Percentiles rank a stretch among this genome's conserved stretches.
These are phyloP conservation scores for Nemania sp. DNA, from an alignment of 2,329 filamentous ascomycete genomes.

Conservation along the genomic window DNA sequence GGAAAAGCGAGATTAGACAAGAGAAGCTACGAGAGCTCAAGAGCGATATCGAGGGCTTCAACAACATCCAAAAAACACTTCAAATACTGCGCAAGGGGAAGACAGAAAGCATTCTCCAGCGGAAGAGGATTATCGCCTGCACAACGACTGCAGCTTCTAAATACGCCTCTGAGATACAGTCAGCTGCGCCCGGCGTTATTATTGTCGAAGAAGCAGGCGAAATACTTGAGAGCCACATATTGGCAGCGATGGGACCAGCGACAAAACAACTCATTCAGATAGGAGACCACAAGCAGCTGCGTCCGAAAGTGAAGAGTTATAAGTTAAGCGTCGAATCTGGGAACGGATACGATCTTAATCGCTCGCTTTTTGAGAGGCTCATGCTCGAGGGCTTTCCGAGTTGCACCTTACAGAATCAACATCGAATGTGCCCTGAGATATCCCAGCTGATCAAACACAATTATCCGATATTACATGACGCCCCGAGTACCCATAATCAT, in stretches of 20 bases:
- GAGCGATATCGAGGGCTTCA: conserved; percentile 45
- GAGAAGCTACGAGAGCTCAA: conserved; percentile 53
- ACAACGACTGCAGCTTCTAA: conserved; percentile 73
- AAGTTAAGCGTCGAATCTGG: conserved; percentile 64
- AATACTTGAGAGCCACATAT: conserved; percentile 68
- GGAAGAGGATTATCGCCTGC: conserved; percentile 66
- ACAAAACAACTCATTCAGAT: conserved; percentile 65
- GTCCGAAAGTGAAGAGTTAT: conserved; percentile 68
- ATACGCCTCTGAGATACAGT: conserved; percentile 56
- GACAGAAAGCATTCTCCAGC: conserved; percentile 49
- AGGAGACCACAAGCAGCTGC: conserved; percentile 73
- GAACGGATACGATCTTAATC: conserved; percentile 67
- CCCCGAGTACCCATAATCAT: conserved; percentile 48
- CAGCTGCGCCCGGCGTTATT: conserved; percentile 60
- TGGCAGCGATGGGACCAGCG: conserved; percentile 55
- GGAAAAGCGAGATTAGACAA: conserved; percentile 50
- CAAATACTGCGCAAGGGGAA: conserved; percentile 49
- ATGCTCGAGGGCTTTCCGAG: conserved; percentile 58
- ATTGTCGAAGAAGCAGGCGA: conserved; percentile 75
- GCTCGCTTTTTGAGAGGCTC: conserved; percentile 70
- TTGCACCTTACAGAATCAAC: conserved; percentile 61
- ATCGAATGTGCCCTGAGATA: conserved; percentile 71
- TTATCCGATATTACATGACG: conserved; percentile 65
- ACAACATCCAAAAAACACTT: conserved; percentile 46
- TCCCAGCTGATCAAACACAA: conserved; percentile 61